Conservation (phyloP, 441 rosid genomes). For the Pelargonium cotyledonis region DNA sequence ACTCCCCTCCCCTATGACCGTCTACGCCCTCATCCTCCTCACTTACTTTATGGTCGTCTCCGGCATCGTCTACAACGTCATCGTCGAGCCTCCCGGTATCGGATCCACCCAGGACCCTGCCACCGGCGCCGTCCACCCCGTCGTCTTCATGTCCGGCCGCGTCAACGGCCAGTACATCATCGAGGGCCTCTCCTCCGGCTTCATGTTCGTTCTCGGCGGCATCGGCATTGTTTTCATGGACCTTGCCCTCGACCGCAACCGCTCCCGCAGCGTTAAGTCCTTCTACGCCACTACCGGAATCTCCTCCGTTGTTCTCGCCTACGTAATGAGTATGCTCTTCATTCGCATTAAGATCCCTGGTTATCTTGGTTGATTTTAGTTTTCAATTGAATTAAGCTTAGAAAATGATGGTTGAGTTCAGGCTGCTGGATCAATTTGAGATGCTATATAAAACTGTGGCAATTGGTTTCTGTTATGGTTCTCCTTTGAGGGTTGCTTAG, state of each 20-base stretch:
- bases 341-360: slow-evolving; percentile 95
- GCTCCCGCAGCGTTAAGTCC: slow-evolving; percentile 63
- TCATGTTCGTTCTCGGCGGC: slow-evolving; percentile 88
- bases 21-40: slow-evolving; percentile 63
- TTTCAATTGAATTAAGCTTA: neutral
- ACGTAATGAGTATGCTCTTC: slow-evolving; percentile 88
- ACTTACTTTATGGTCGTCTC: slow-evolving; percentile 90
- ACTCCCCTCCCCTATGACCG: slow-evolving; percentile 84
- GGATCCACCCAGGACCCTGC: slow-evolving; percentile 80
- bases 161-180: slow-evolving; percentile 93
- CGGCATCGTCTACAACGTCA: slow-evolving; percentile 82
- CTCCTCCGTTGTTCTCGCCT: slow-evolving; percentile 59
- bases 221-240: slow-evolving; percentile 75
- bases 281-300: slow-evolving; percentile 78
- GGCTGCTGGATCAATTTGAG: neutral
- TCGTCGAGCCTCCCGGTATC: slow-evolving; percentile 94
- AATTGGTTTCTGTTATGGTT: neutral
- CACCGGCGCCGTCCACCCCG: slow-evolving; percentile 78
- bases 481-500: neutral
- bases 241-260: slow-evolving; percentile 75
- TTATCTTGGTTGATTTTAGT: slow-evolving; percentile 48
- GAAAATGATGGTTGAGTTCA: neutral
- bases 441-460: neutral
- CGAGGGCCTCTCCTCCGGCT: slow-evolving; percentile 89
- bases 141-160: slow-evolving; percentile 82